Evolutionary conservation across 768 basidiomycete species (phyloP).

Genomic region (Asterophora parasitica): DNA sequence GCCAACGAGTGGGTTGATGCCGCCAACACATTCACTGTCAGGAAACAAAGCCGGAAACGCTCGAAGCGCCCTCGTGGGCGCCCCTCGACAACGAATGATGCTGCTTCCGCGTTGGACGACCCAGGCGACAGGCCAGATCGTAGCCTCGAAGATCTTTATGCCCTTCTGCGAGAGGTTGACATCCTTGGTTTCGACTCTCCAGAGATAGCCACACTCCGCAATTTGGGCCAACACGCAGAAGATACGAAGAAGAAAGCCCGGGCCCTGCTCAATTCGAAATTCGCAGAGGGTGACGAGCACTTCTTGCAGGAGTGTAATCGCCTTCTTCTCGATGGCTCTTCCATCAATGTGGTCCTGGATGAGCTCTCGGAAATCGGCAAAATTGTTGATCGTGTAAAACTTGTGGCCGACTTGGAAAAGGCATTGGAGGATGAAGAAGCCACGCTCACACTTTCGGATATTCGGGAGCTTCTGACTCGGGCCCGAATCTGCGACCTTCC

Average conservation of each 20-base stretch:
- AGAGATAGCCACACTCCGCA: slow-evolving; percentile 58
- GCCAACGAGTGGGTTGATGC: slow-evolving; percentile 89
- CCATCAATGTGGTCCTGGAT: slow-evolving; percentile 79
- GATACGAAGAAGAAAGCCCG: slow-evolving; percentile 54
- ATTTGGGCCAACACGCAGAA: slow-evolving; percentile 59
- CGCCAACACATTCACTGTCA: slow-evolving; percentile 71
- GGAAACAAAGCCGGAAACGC: slow-evolving; percentile 79
- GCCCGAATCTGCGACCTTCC: slow-evolving; percentile 66
- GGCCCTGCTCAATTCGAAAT: slow-evolving; percentile 37
- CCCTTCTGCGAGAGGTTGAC: slow-evolving; percentile 67
- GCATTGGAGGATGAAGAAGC: slow-evolving; percentile 60
- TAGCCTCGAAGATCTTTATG: slow-evolving; percentile 64
- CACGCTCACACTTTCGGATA: slow-evolving; percentile 67
- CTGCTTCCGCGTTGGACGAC: slow-evolving; percentile 38
- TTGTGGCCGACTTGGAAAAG: slow-evolving; percentile 71
- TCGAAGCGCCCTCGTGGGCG: slow-evolving; percentile 59
- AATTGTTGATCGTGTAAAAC: slow-evolving; percentile 74
- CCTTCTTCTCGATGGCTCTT: slow-evolving; percentile 63
- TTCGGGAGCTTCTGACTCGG: slow-evolving; percentile 65
- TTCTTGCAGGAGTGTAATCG: slow-evolving; percentile 69
- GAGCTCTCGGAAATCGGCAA: slow-evolving; percentile 75
- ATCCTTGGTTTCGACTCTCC: slow-evolving; percentile 79
- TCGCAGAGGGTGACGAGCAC: slow-evolving; percentile 37
- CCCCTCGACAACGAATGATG: slow-evolving; percentile 39
- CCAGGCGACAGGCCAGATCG: slow-evolving; percentile 68